A percentile compares a stretch with the other conserved stretches of the same genome.
Evolutionary conservation across 2,329 filamentous ascomycete species (phyloP).

Genomic region (Blastomyces silverae): DNA sequence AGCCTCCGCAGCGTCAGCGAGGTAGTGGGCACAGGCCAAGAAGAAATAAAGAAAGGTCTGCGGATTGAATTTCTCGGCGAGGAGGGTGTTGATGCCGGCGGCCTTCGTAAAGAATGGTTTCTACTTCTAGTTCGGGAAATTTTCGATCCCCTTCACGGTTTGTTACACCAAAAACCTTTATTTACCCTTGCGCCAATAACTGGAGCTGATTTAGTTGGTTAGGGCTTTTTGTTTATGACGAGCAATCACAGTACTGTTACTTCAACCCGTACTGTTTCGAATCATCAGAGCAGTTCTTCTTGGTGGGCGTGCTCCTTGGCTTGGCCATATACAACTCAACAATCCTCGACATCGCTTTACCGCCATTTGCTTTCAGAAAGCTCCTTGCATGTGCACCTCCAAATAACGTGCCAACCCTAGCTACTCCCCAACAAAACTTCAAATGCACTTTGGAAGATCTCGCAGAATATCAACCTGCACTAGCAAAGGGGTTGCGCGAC

Average conservation of each 20-base stretch:
- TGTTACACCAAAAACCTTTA: conserved; percentile 28
- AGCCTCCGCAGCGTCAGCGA: conserved; percentile 79
- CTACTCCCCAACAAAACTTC: conserved; percentile 53
- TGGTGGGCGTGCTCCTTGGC: conserved; percentile 80
- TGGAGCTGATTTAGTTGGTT: conserved; percentile 5
- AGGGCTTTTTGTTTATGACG: conserved; percentile 91
- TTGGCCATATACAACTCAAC: conserved; percentile 93
- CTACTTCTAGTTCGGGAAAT: conserved; percentile 79
- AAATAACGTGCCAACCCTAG: conserved; percentile 48
- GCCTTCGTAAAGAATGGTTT: conserved; percentile 92
- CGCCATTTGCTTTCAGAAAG: conserved; percentile 84
- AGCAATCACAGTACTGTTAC: conserved; percentile 84
- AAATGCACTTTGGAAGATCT: conserved; percentile 74
- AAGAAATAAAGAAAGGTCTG: conserved; percentile 85
- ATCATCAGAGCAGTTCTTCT: conserved; percentile 83
- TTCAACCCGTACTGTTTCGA: conserved; percentile 89
- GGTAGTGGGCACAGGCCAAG: conserved; percentile 69
- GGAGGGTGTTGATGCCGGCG: conserved; percentile 85
- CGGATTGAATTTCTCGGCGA: conserved; percentile 80
- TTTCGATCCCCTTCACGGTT: conserved; percentile 84
- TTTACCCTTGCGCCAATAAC: background rate
- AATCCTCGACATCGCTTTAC: conserved; percentile 79
- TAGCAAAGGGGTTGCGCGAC: conserved; percentile 68
- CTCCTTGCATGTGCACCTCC: conserved; percentile 69
- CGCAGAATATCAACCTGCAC: conserved; percentile 67